A percentile compares a stretch with the other conserved stretches of the same genome.
Conservation (phyloP, 345 rosid genomes). For the Iberis pinnata region DNA sequence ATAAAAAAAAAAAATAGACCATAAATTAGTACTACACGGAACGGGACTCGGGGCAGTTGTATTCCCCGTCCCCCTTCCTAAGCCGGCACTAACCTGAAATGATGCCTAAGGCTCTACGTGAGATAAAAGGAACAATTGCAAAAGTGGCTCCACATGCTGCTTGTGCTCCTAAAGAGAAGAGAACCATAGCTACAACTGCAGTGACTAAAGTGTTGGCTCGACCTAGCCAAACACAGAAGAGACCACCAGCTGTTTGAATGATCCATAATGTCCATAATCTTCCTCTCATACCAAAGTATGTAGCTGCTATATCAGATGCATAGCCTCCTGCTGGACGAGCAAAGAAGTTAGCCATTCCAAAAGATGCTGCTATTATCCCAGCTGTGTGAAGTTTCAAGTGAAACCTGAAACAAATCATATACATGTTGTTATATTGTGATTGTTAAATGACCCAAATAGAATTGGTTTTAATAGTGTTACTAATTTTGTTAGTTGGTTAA, state of each 20-base stretch:
- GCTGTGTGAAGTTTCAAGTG: constrained; percentile 46
- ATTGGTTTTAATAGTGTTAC: too few species aligned
- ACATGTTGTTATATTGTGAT: too few species aligned
- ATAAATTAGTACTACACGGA: too few species aligned
- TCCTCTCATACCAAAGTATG: constrained; percentile 46
- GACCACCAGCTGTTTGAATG: constrained; percentile 52
- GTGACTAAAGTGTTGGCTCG: constrained; percentile 31
- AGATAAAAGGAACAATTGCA: constrained; percentile 50
- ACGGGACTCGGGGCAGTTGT: too few species aligned
- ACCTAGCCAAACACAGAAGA: constrained; percentile 48
- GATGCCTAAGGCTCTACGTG: constrained; percentile 44
- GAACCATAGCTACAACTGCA: constrained; percentile 40
- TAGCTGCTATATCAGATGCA: constrained; percentile 38
- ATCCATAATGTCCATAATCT: constrained; percentile 49
- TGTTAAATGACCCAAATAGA: too few species aligned
- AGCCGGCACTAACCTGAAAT: constrained; percentile 46
- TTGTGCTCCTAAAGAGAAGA: constrained; percentile 49
- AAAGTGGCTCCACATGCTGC: constrained; percentile 56
- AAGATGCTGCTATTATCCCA: constrained; percentile 47
- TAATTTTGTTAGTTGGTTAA: too few species aligned
- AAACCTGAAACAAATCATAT: constrained; percentile 15
- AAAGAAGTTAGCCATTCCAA: constrained; percentile 54
- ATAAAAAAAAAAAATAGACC: too few species aligned
- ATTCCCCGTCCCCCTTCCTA: too few species aligned
- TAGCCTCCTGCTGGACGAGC: constrained; percentile 49